Conservation (phyloP, 148 eudicot genomes). For the Rhododendron williamsianum region DNA sequence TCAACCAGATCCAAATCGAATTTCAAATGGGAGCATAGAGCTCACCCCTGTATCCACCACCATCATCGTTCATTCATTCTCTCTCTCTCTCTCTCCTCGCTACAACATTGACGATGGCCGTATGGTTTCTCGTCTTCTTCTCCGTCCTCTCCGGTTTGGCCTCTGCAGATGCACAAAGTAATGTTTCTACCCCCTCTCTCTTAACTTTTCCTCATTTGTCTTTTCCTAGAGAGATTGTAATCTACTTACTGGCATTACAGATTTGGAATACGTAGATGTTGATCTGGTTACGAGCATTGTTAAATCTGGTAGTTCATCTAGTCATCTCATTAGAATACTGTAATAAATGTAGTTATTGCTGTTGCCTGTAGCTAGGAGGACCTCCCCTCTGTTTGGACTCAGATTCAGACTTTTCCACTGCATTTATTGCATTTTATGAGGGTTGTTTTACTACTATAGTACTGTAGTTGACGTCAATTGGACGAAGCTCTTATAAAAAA, state of each 20-base stretch:
- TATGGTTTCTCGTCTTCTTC: slow-evolving; percentile 18
- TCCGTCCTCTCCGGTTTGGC: slow-evolving; percentile 35
- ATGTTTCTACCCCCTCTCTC: slow-evolving; percentile 9
- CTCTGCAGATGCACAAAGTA: slow-evolving; percentile 45
- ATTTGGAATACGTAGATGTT: neutral
- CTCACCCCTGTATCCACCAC: neutral
- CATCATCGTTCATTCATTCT: neutral
- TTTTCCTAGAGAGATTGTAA: neutral
- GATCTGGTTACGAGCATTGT: slow-evolving; percentile 2
- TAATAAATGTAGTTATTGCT: neutral
- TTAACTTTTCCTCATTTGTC: neutral
- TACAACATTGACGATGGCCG: slow-evolving; percentile 25
- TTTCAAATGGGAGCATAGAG: neutral
- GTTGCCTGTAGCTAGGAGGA: neutral
- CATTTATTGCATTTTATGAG: neutral
- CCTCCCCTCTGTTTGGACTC: neutral
- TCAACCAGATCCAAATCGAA: too few relatives aligned
- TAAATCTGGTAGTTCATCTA: neutral
- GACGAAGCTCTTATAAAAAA: neutral
- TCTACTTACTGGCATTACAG: neutral
- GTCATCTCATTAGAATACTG: neutral
- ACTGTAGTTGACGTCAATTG: neutral
- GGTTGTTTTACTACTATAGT: neutral
- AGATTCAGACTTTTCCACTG: neutral
- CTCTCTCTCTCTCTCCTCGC: neutral